These are phyloP conservation scores for Trypanosoma cruzi DNA, from an alignment of 208 protist genomes.

Conservation along the genomic window DNA sequence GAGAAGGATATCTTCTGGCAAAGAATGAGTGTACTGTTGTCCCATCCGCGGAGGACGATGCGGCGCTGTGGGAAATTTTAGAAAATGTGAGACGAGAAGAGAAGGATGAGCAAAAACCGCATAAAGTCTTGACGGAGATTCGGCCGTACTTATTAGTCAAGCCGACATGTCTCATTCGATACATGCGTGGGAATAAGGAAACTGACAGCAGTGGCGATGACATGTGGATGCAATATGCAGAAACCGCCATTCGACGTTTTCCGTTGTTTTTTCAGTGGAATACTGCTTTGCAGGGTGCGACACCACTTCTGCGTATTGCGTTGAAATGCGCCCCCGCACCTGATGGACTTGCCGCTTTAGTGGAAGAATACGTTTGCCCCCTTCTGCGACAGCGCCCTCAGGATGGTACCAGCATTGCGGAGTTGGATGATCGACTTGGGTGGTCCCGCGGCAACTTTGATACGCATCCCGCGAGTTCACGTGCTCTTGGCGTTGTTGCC, in stretches of 20 bases:
- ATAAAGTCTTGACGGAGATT: neutral
- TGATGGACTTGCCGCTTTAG: slow-evolving; percentile 9
- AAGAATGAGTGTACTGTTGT: neutral
- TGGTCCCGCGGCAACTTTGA: slow-evolving; percentile 30
- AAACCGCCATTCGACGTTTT: slow-evolving; percentile 19
- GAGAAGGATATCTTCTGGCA: slow-evolving; percentile 19
- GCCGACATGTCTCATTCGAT: neutral
- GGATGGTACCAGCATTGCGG: slow-evolving; percentile 9
- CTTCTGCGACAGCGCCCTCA: slow-evolving; percentile 19
- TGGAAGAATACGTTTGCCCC: slow-evolving; percentile 41
- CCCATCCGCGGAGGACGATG: neutral
- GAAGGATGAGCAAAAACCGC: neutral
- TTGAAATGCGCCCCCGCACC: slow-evolving; percentile 9
- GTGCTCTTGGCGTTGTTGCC: neutral
- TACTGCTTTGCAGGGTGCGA: neutral
- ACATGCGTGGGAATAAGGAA: neutral
- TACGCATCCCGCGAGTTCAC: slow-evolving; percentile 15
- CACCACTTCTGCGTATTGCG: slow-evolving; percentile 10
- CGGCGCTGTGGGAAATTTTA: slow-evolving; percentile 15
- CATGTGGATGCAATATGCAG: slow-evolving; percentile 4
- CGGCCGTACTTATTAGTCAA: slow-evolving; percentile 3
- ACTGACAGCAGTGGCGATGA: neutral
- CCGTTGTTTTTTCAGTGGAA: slow-evolving; percentile 26
- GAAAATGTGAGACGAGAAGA: slow-evolving; percentile 1
- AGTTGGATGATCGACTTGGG: slow-evolving; percentile 28